Conservation (phyloP, 192 early-diverging fungal species). For the Glomus cerebriforme region DNA sequence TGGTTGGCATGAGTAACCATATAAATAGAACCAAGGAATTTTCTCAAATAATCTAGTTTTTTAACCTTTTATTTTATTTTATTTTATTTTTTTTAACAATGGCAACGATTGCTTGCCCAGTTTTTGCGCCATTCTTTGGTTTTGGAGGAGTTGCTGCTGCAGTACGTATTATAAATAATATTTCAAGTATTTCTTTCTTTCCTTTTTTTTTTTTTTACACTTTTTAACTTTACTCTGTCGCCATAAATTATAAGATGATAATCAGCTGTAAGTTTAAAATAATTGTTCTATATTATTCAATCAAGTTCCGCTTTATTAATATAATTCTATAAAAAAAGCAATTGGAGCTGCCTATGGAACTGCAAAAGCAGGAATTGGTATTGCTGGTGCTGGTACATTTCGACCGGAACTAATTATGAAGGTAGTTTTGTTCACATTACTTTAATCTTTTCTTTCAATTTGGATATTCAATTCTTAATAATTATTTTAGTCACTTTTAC, state of each 20-base stretch:
- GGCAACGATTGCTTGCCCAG: constrained; percentile 58
- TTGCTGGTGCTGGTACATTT: constrained; percentile 93
- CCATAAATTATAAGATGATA: constrained; percentile 50
- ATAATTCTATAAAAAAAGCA: constrained; percentile 44
- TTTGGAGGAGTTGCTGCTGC: constrained; percentile 88
- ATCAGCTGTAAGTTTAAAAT: constrained; percentile 63
- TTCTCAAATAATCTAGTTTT: not conserved
- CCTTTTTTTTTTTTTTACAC: not conserved
- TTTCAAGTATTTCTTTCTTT: not conserved
- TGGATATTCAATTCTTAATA: not conserved
- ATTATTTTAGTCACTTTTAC: constrained; percentile 69
- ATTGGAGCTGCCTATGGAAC: constrained; percentile 98
- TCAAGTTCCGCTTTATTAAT: not conserved
- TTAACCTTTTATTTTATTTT: no score
- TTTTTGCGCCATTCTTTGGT: constrained; percentile 94
- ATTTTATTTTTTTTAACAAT: not conserved
- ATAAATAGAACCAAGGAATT: not conserved
- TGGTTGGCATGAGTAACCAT: not conserved
- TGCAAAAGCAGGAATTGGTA: constrained; percentile 94
- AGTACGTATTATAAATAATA: constrained; percentile 44
- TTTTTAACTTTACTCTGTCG: constrained; percentile 7
- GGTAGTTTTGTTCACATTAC: constrained; percentile 35
- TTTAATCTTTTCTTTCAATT: not conserved
- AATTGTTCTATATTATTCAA: not conserved
- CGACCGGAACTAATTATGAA: constrained; percentile 90